Conservation (phyloP, 352 stramenopile species). For the Pythium sukuiense region DNA sequence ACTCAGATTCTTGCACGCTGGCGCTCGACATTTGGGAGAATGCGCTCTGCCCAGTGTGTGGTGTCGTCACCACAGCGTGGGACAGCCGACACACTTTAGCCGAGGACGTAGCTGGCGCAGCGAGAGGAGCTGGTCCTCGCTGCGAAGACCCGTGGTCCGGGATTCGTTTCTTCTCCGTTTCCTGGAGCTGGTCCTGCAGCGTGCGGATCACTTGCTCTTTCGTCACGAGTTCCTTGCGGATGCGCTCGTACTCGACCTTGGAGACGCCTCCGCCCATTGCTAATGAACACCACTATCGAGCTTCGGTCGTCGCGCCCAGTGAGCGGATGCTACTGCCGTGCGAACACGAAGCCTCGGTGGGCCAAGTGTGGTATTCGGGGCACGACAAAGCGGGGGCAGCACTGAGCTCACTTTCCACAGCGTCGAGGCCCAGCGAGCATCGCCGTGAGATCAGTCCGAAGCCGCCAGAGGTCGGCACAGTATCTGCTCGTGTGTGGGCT, state of each 20-base stretch:
- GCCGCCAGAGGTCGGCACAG: too few relatives aligned
- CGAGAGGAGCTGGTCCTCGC: background rate
- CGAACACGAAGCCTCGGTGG: background rate
- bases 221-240: conserved; percentile 63
- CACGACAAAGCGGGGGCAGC: background rate
- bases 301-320: background rate
- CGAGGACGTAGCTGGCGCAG: background rate
- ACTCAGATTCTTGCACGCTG: conserved; percentile 2
- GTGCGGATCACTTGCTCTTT: conserved; percentile 73
- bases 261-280: conserved; percentile 72
- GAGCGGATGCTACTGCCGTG: background rate
- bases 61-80: conserved; percentile 16
- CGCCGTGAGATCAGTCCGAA: too few relatives aligned
- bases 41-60: background rate
- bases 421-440: background rate
- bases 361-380: background rate
- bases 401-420: background rate
- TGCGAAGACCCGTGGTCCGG: background rate
- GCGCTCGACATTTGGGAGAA: background rate
- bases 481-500: background rate
- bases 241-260: conserved; percentile 70
- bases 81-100: conserved; percentile 30
- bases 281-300: background rate
- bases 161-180: conserved; percentile 19
- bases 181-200: conserved; percentile 55